Conservation (phyloP, 257 asterid species). For the Plantago major region DNA sequence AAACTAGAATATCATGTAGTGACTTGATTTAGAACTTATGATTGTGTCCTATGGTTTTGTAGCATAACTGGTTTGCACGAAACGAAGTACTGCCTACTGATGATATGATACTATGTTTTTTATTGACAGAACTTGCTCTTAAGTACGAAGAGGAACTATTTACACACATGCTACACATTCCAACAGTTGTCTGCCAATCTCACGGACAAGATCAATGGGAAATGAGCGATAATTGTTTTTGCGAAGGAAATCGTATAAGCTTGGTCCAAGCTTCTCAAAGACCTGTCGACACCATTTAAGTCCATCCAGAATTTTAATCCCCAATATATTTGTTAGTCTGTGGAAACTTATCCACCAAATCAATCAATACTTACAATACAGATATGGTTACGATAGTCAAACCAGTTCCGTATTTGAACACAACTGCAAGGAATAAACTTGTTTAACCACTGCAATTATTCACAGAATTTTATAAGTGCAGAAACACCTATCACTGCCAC, state of each 20-base stretch:
- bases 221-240: conserved; percentile 97
- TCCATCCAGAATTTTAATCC: conserved; percentile 66
- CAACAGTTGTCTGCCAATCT: conserved; percentile 99
- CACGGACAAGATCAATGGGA: conserved; percentile 98
- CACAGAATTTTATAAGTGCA: conserved; percentile 18
- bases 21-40: background rate
- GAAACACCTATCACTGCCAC: background rate
- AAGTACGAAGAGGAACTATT: conserved; percentile 44
- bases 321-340: conserved; percentile 47
- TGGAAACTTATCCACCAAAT: conserved; percentile 79
- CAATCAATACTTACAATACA: conserved; percentile 93
- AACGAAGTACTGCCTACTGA: background rate
- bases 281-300: conserved; percentile 88
- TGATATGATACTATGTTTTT: background rate
- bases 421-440: conserved; percentile 98
- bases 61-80: too few species aligned
- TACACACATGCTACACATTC: conserved; percentile 99
- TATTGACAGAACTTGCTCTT: background rate
- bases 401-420: conserved; percentile 99
- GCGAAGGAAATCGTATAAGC: conserved; percentile 97
- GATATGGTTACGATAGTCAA: conserved; percentile 99
- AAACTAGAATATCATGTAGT: too few species aligned
- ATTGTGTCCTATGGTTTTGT: too few species aligned
- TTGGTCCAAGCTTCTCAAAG: conserved; percentile 99
- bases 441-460: conserved; percentile 59